Percentiles rank a stretch among this genome's conserved stretches.
phyloP scores from a whole-genome alignment of 2,329 filamentous ascomycete genomes.

The Elsinoe australis region DNA sequence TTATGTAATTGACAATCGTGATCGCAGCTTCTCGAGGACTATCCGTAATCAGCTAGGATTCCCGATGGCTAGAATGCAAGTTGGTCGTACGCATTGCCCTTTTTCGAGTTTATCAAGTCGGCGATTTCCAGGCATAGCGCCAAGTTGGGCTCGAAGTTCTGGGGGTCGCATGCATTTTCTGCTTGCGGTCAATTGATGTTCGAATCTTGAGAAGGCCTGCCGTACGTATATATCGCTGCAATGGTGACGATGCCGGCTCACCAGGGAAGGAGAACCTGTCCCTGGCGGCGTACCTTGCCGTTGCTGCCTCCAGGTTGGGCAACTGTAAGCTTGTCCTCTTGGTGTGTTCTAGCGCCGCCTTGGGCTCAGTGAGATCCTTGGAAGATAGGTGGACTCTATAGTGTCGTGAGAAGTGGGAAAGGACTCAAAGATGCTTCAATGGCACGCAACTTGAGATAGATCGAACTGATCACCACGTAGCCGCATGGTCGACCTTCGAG shows the following conservation, averaged over 20 bases:
- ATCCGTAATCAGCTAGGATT: slow-evolving; percentile 26
- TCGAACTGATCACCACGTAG: background rate
- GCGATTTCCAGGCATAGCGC: slow-evolving; percentile 93
- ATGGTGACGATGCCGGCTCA: slow-evolving; percentile 70
- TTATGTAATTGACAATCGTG: slow-evolving; percentile 87
- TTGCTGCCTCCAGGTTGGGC: slow-evolving; percentile 72
- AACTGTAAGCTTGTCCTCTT: background rate
- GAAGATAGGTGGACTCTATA: no score
- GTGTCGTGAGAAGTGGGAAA: background rate
- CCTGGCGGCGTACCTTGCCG: slow-evolving; percentile 87
- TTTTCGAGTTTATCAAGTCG: slow-evolving; percentile 95
- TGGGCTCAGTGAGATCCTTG: no score
- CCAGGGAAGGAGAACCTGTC: slow-evolving; percentile 84
- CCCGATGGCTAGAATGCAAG: no score
- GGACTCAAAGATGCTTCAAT: no score
- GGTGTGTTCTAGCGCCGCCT: no score
- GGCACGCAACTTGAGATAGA: slow-evolving; percentile 8
- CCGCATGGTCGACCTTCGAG: slow-evolving; percentile 11
- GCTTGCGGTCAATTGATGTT: background rate
- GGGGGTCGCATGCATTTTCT: slow-evolving; percentile 89
- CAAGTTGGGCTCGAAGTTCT: slow-evolving; percentile 97
- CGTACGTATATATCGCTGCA: slow-evolving; percentile 84
- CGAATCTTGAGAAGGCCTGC: background rate
- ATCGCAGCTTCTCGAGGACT: slow-evolving; percentile 87
- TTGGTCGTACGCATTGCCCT: slow-evolving; percentile 65